These are phyloP conservation scores for Yamadazyma membranifaciens DNA, from an alignment of 1,139 yeast species.

Conservation along the genomic window DNA sequence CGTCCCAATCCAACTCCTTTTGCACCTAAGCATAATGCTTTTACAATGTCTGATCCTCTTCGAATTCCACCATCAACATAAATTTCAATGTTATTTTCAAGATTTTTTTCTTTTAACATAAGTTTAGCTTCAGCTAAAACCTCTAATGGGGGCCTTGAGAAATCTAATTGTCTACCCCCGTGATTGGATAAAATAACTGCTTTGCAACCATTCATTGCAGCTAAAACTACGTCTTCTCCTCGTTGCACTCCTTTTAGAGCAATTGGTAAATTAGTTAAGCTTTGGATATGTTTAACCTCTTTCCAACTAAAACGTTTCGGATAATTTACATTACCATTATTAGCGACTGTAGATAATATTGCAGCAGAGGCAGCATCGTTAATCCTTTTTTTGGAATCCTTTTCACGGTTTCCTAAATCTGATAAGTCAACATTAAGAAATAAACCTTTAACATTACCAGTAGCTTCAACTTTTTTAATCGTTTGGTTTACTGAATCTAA, in stretches of 20 bases:
- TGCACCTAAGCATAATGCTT: slow-evolving; percentile 51
- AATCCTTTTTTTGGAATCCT: slow-evolving; percentile 20
- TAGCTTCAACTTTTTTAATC: slow-evolving; percentile 18
- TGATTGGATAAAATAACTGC: slow-evolving; percentile 53
- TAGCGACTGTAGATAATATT: slow-evolving; percentile 8
- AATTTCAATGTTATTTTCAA: slow-evolving; percentile 32
- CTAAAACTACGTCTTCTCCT: slow-evolving; percentile 47
- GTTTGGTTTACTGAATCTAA: slow-evolving; percentile 15
- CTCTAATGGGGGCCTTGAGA: slow-evolving; percentile 45
- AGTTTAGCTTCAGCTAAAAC: slow-evolving; percentile 45
- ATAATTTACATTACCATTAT: slow-evolving; percentile 9
- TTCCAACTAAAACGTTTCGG: slow-evolving; percentile 17
- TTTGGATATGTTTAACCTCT: slow-evolving; percentile 16
- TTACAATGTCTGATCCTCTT: slow-evolving; percentile 47
- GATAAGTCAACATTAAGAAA: slow-evolving; percentile 28
- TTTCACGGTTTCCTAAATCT: slow-evolving; percentile 25
- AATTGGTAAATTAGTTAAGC: slow-evolving; percentile 26
- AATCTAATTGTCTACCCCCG: slow-evolving; percentile 55
- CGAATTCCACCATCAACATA: slow-evolving; percentile 52
- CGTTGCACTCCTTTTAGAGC: slow-evolving; percentile 51
- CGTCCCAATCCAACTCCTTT: slow-evolving; percentile 46
- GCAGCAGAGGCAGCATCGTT: slow-evolving; percentile 11
- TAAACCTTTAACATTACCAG: slow-evolving; percentile 23
- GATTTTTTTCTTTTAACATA: slow-evolving; percentile 27
- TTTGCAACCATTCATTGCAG: slow-evolving; percentile 41